phyloP scores from a whole-genome alignment of 345 rosid species.

The Lumnitzera racemosa region DNA sequence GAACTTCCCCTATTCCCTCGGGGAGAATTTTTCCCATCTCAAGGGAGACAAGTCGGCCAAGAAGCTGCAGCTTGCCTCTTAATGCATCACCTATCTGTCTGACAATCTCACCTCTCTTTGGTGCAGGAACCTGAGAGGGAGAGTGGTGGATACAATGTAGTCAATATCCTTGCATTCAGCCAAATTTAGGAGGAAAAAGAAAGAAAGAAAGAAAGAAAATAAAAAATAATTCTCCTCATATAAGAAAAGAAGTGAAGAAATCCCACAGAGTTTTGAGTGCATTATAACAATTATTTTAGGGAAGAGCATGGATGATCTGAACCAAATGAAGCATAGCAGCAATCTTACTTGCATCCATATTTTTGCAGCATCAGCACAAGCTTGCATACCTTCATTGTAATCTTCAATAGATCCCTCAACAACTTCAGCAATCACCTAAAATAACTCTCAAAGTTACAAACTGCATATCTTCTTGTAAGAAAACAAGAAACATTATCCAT shows the following conservation, averaged over 20 bases:
- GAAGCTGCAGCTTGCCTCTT: slow-evolving; percentile 66
- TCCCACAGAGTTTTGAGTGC: background rate
- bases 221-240: background rate
- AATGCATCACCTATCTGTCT: slow-evolving; percentile 94
- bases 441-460: slow-evolving; percentile 6
- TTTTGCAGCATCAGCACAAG: slow-evolving; percentile 79
- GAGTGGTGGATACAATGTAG: background rate
- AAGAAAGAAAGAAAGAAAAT: background rate
- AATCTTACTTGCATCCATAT: slow-evolving; percentile 73
- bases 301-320: background rate
- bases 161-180: background rate
- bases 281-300: background rate
- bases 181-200: background rate
- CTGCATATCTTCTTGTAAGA: background rate
- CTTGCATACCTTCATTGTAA: slow-evolving; percentile 74
- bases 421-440: slow-evolving; percentile 71
- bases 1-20: slow-evolving; percentile 98
- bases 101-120: slow-evolving; percentile 96
- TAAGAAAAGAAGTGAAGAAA: no score
- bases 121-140: slow-evolving; percentile 69
- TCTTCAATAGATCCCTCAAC: slow-evolving; percentile 73
- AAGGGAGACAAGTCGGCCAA: slow-evolving; percentile 83
- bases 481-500: no score
- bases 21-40: slow-evolving; percentile 98
- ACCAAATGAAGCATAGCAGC: background rate